These are phyloP conservation scores for Solanum rostratum DNA, from an alignment of 257 asterid species.

Conservation along the genomic window DNA sequence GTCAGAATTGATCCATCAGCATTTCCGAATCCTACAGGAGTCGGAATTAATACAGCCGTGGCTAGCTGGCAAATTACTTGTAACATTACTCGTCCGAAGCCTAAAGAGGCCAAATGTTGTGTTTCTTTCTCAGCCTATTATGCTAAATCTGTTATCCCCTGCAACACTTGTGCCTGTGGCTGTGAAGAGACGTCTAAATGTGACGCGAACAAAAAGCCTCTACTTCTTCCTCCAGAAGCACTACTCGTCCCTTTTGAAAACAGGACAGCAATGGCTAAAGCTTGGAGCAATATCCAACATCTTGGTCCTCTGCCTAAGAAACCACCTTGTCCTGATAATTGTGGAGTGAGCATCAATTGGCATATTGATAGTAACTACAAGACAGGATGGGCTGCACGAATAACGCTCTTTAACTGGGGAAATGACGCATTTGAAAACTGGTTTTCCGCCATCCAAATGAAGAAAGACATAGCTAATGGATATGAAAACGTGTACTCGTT, in stretches of 20 bases:
- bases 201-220: slow-evolving; percentile 24
- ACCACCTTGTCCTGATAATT: slow-evolving; percentile 82
- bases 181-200: slow-evolving; percentile 33
- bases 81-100: slow-evolving; percentile 61
- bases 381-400: slow-evolving; percentile 75
- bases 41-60: slow-evolving; percentile 35
- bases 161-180: slow-evolving; percentile 90
- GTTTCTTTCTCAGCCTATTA: slow-evolving; percentile 82
- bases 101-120: slow-evolving; percentile 50
- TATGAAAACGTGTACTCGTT: slow-evolving; percentile 66
- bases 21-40: slow-evolving; percentile 65
- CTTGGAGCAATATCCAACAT: slow-evolving; percentile 44
- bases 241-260: slow-evolving; percentile 67
- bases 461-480: slow-evolving; percentile 35
- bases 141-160: slow-evolving; percentile 50
- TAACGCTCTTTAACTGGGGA: slow-evolving; percentile 87
- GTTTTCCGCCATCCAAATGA: slow-evolving; percentile 61
- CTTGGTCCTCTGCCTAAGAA: slow-evolving; percentile 23
- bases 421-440: slow-evolving; percentile 44
- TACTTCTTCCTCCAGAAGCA: slow-evolving; percentile 55
- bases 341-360: slow-evolving; percentile 94
- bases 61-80: slow-evolving; percentile 82
- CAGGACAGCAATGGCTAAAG: slow-evolving; percentile 45
- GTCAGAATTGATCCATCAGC: slow-evolving; percentile 48
- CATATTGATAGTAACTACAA: slow-evolving; percentile 73